Evolutionary conservation across 495 filamentous ascomycete genomes (phyloP).

Genomic region (Penicilliopsis zonata): DNA sequence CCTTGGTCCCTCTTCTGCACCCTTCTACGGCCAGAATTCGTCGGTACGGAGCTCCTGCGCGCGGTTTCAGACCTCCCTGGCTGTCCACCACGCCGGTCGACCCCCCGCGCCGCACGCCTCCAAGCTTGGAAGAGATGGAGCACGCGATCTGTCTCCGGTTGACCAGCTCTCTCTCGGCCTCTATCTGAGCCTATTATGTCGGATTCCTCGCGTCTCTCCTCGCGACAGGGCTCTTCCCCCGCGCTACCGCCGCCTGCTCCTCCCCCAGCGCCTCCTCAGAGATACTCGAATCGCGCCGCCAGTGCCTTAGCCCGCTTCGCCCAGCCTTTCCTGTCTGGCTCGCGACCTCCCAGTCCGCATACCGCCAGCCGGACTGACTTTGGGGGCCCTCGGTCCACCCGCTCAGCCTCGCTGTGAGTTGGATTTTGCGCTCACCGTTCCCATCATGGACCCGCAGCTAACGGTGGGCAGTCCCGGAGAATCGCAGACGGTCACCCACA

Average conservation of each 20-base stretch:
- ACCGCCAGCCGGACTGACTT: conserved; percentile 15
- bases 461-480: conserved; percentile 39
- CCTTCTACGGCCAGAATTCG: no score
- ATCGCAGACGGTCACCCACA: conserved; percentile 62
- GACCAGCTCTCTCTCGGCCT: not conserved
- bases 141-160: not conserved
- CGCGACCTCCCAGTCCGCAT: conserved; percentile 42
- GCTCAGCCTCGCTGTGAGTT: conserved; percentile 32
- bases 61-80: no score
- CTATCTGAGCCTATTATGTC: conserved; percentile 21
- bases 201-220: conserved; percentile 25
- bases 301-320: conserved; percentile 46
- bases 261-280: conserved; percentile 39
- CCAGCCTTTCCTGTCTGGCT: conserved; percentile 43
- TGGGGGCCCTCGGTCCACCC: conserved; percentile 22
- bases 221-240: conserved; percentile 14
- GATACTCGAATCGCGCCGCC: conserved; percentile 37
- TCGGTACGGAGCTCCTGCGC: no score
- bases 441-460: not conserved
- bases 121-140: no score
- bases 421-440: conserved; percentile 3
- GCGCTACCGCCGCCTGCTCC: conserved; percentile 29
- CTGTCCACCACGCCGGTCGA: no score
- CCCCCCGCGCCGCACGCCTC: no score
- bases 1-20: no score